These are phyloP conservation scores for Leccinum variicolor DNA, from an alignment of 768 basidiomycete genomes.

Conservation along the genomic window DNA sequence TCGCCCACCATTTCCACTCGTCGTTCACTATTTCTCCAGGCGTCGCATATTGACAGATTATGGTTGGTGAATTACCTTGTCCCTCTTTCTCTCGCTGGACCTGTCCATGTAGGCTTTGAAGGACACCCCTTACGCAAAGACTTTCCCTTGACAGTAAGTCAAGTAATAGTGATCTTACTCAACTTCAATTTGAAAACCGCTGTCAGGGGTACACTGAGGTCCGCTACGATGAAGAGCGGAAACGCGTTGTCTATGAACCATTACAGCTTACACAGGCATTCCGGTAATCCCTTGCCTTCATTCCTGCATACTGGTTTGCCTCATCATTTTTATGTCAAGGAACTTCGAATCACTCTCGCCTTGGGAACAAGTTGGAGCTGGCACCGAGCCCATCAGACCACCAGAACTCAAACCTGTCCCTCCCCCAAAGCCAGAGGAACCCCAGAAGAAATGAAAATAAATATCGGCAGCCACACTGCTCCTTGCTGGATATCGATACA, in stretches of 20 bases:
- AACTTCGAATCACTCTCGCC: constrained; percentile 93
- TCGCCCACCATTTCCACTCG: constrained; percentile 4
- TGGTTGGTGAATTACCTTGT: constrained; percentile 43
- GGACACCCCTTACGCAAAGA: constrained; percentile 98
- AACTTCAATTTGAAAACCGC: neutral
- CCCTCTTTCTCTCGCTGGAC: neutral
- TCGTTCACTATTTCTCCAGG: constrained; percentile 37
- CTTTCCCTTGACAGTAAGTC: constrained; percentile 89
- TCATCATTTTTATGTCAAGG: constrained; percentile 36
- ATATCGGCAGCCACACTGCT: neutral
- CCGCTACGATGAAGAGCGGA: constrained; percentile 96
- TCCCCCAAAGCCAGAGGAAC: constrained; percentile 70
- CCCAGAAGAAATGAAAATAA: constrained; percentile 66
- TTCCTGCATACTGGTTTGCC: neutral
- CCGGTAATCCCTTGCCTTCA: constrained; percentile 51
- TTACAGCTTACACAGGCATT: constrained; percentile 97
- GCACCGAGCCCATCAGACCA: constrained; percentile 53
- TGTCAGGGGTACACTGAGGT: constrained; percentile 95
- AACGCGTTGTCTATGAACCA: constrained; percentile 96
- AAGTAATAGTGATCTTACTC: neutral
- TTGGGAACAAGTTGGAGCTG: constrained; percentile 91
- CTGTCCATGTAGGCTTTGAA: constrained; percentile 67
- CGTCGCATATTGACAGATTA: constrained; percentile 98
- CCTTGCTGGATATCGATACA: constrained; percentile 11
- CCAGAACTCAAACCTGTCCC: constrained; percentile 74